Base-by-base conservation (phyloP, 2,329 filamentous ascomycete genomes). In the Microdochium paspali region DNA sequence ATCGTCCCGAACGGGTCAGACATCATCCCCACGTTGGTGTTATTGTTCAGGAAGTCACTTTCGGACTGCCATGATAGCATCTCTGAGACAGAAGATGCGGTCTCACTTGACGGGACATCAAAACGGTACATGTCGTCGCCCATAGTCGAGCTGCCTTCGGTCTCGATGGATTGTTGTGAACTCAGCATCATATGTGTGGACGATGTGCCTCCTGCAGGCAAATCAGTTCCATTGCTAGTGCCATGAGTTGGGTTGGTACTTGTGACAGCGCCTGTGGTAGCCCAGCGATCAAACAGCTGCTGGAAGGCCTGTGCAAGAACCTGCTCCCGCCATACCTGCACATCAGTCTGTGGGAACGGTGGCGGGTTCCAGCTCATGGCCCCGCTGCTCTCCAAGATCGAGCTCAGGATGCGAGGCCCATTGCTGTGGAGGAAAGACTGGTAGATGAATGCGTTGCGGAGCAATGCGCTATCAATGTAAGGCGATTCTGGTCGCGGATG, bases 391-490 rank as follows among this genome's bases (percentile, higher is more conserved):
- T 40, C 35, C 18, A 40, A 21, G 35, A 40, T 18, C 4, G 35
- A 64, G 1, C 56, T 63, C 7, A 59, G 44, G 43, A 61, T 58
- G 15, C 51, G 52, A 18, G 56, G 51, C 12, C 54, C 54, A 18
- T 50, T 44, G 18, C 28, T 32, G 13, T 12, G n/a, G 18, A 40
- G 35, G 35, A 40, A 40, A 21, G 35, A 15, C 18, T 40, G 35
- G 35, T 40, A 40, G 12, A 40, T 20, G 18, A 40, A 40, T 6
- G 35, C 35, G 23, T 40, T 40, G 13, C 35, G 10, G 12, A 40
- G 18, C 35, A 40, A 12, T 20, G 35, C 35, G 23, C 35, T 40
- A 12, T 40, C 35, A 12, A 40, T 40, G 18, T 40, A 40, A 10
- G 35, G 12, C 15, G 35, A 40, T 40, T n/a, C 12, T 12, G 35